Conservation (phyloP, 176 grass and related monocot species). For the Bothriochloa decipiens region DNA sequence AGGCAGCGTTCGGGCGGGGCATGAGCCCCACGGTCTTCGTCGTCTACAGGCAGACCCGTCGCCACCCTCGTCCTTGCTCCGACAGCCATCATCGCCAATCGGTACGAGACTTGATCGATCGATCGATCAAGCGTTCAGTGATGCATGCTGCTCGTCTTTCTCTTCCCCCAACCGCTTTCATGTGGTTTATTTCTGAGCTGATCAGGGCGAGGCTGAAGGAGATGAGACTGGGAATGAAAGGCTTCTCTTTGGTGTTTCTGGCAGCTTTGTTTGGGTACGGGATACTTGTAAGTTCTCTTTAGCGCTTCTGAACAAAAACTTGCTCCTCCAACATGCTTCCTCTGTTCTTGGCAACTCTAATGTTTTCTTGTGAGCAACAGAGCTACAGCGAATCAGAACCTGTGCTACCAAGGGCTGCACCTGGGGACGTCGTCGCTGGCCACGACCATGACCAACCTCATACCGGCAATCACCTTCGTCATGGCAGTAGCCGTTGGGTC, state of each 20-base stretch:
- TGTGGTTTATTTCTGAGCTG: background rate
- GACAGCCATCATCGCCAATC: slow-evolving; percentile 38
- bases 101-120: slow-evolving; percentile 23
- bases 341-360: background rate
- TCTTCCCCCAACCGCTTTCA: background rate
- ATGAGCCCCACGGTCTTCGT: slow-evolving; percentile 79
- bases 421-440: slow-evolving; percentile 25
- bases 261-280: slow-evolving; percentile 13
- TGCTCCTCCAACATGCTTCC: background rate
- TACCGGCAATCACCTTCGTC: slow-evolving; percentile 33
- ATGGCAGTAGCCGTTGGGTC: slow-evolving; percentile 5
- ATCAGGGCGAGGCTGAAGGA: background rate
- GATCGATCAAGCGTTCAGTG: background rate
- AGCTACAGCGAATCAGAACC: slow-evolving; percentile 5
- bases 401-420: slow-evolving; percentile 23
- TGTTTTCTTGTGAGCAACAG: background rate
- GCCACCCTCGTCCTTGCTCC: slow-evolving; percentile 54
- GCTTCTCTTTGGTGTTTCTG: slow-evolving; percentile 9
- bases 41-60: slow-evolving; percentile 66
- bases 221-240: background rate
- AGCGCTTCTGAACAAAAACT: background rate
- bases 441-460: slow-evolving; percentile 29
- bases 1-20: slow-evolving; percentile 61
- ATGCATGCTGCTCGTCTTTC: background rate
- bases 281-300: background rate